Conservation (phyloP, 1,284 basidiomycete species). For the Puccinia hordei region DNA sequence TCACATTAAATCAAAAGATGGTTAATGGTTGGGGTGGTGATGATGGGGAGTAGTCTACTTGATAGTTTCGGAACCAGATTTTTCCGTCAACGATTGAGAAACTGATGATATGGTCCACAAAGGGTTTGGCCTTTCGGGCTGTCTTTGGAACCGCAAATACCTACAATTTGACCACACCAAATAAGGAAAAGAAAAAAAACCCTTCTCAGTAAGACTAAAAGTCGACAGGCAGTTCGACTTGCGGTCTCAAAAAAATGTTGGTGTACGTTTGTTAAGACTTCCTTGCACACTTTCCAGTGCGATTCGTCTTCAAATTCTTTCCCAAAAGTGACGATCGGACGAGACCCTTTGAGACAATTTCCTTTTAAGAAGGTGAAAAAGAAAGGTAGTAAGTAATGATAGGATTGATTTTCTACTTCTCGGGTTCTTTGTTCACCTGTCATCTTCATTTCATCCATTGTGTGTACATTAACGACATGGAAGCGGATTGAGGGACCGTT, state of each 20-base stretch:
- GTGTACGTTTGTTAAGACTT: slow-evolving; percentile 92
- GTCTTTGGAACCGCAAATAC: slow-evolving; percentile 91
- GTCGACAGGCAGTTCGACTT: not conserved
- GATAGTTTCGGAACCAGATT: slow-evolving; percentile 99
- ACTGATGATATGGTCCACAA: slow-evolving; percentile 94
- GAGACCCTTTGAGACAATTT: slow-evolving; percentile 93
- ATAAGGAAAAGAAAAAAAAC: not conserved
- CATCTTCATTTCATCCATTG: slow-evolving; percentile 99
- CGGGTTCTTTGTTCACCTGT: slow-evolving; percentile 64
- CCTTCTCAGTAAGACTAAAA: not conserved
- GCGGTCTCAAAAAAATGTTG: not conserved
- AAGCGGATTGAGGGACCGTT: slow-evolving; percentile 97
- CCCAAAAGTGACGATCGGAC: slow-evolving; percentile 91
- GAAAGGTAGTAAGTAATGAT: not conserved
- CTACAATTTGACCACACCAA: slow-evolving; percentile 61
- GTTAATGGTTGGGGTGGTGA: not conserved
- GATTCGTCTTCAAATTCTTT: slow-evolving; percentile 83
- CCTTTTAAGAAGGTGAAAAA: slow-evolving; percentile 61
- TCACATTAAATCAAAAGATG: no score
- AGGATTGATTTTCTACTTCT: not conserved
- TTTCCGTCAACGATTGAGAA: slow-evolving; percentile 95
- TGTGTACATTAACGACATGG: slow-evolving; percentile 98
- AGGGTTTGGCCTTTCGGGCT: slow-evolving; percentile 89
- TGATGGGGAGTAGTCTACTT: slow-evolving; percentile 60
- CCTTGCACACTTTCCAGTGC: slow-evolving; percentile 86